These are phyloP conservation scores for Pugionium dolabratum DNA, from an alignment of 345 rosid species.

Conservation along the genomic window DNA sequence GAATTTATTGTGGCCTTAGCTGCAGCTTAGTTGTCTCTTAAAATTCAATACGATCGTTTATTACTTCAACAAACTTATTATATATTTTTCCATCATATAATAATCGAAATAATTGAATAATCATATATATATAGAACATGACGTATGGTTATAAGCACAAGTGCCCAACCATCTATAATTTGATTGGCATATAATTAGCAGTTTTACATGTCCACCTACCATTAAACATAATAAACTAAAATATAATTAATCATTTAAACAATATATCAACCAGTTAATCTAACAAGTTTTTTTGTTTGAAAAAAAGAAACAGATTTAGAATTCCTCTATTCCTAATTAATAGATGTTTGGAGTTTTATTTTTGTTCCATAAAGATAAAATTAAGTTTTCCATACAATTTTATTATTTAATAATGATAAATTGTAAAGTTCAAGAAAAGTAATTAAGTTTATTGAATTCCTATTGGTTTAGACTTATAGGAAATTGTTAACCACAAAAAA, in stretches of 20 bases:
- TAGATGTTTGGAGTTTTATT: no score
- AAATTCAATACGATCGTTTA: conserved; percentile 8
- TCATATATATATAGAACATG: conserved; percentile 1
- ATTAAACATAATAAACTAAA: background rate
- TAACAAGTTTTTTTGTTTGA: background rate
- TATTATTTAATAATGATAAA: no score
- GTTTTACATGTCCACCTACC: conserved; percentile 5
- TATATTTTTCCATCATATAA: background rate
- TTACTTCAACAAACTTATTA: conserved; percentile 3
- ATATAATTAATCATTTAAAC: background rate
- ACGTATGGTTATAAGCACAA: background rate
- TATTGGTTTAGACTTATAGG: no score
- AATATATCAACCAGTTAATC: background rate
- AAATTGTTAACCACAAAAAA: no score
- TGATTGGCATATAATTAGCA: background rate
- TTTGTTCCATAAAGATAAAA: no score
- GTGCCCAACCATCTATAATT: background rate
- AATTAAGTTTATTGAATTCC: no score
- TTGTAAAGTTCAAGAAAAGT: no score
- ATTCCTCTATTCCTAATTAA: no score
- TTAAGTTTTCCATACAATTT: no score
- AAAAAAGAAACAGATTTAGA: background rate
- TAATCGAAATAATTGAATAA: no score
- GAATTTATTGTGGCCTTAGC: conserved; percentile 33
- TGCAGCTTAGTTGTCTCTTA: conserved; percentile 35